Percentiles rank a stretch among this genome's conserved stretches.
These are phyloP conservation scores for Myxozyma melibiosi DNA, from an alignment of 805 yeast species.

Conservation along the genomic window DNA sequence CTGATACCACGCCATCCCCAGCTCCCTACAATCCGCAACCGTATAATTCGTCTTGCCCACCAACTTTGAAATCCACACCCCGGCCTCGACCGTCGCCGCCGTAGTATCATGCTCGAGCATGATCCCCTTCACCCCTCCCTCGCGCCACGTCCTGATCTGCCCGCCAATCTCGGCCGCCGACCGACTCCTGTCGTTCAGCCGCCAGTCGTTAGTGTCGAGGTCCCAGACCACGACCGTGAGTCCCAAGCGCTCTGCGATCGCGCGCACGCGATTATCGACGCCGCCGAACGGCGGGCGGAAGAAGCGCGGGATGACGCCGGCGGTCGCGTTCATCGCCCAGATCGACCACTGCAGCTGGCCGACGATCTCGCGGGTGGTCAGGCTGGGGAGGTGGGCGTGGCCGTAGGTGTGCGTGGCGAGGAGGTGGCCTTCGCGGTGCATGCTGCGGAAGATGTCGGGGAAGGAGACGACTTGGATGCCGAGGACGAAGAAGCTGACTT, in stretches of 20 bases:
- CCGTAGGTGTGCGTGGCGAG: conserved; percentile 93
- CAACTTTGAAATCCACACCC: conserved; percentile 49
- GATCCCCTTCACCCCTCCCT: conserved; percentile 52
- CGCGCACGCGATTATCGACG: conserved; percentile 79
- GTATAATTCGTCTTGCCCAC: conserved; percentile 47
- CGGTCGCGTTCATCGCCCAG: conserved; percentile 98
- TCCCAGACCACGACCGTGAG: conserved; percentile 91
- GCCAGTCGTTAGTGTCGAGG: conserved; percentile 90
- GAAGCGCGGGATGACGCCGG: conserved; percentile 83
- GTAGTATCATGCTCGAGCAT: conserved; percentile 87
- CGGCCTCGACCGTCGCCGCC: conserved; percentile 67
- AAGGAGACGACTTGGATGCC: conserved; percentile 77
- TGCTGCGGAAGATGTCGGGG: conserved; percentile 70
- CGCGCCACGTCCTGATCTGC: conserved; percentile 60
- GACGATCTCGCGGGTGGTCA: conserved; percentile 75
- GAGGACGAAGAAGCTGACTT: conserved; percentile 79
- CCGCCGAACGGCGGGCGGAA: conserved; percentile 97
- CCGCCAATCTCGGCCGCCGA: conserved; percentile 55
- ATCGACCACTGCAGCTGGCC: conserved; percentile 94
- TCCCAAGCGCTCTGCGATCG: conserved; percentile 80
- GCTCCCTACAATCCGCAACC: conserved; percentile 66
- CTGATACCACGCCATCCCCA: conserved; percentile 39
- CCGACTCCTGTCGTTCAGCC: conserved; percentile 54
- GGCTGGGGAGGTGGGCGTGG: conserved; percentile 76
- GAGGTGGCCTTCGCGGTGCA: conserved; percentile 67